Conservation (phyloP, 2,329 filamentous ascomycete genomes). For the Aspergillus sp. region DNA sequence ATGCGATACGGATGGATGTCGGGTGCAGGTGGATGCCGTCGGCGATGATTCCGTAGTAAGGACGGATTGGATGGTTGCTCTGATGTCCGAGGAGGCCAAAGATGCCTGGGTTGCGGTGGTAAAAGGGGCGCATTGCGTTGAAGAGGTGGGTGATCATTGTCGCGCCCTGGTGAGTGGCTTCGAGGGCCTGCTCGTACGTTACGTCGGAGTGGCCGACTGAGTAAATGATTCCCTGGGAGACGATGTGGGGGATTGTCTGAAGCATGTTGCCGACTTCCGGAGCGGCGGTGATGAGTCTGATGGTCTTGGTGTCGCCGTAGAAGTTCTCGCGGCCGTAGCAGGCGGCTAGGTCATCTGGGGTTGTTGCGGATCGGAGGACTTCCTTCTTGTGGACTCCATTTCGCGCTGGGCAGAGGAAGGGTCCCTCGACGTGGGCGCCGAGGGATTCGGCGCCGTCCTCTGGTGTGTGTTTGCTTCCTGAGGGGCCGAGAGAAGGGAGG, state of each 20-base stretch:
- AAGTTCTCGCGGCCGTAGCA: conserved; percentile 72
- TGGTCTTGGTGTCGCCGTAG: conserved; percentile 34
- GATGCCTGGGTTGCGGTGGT: conserved; percentile 88
- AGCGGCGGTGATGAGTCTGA: conserved; percentile 85
- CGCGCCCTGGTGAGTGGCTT: conserved; percentile 73
- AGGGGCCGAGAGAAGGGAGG: conserved; percentile 77
- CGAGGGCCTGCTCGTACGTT: conserved; percentile 78
- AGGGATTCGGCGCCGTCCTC: conserved; percentile 80
- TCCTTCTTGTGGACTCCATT: conserved; percentile 83
- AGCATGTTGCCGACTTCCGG: conserved; percentile 78
- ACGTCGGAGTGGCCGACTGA: conserved; percentile 87
- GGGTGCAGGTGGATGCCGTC: conserved; percentile 91
- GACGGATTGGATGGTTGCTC: conserved; percentile 56
- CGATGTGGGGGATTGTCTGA: conserved; percentile 68
- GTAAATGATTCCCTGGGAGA: conserved; percentile 69
- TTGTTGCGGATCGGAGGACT: conserved; percentile 68
- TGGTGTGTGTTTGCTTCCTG: conserved; percentile 62
- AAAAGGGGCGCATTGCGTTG: conserved; percentile 89
- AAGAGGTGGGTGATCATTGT: conserved; percentile 93
- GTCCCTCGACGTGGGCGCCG: conserved; percentile 88
- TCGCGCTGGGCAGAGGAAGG: conserved; percentile 80
- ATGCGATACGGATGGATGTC: conserved; percentile 86
- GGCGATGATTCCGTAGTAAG: conserved; percentile 86
- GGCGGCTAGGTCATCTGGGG: conserved; percentile 60
- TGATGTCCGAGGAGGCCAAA: conserved; percentile 78